Base-by-base conservation (phyloP, 306 rosid genomes). In the Rosa rugosa region DNA sequence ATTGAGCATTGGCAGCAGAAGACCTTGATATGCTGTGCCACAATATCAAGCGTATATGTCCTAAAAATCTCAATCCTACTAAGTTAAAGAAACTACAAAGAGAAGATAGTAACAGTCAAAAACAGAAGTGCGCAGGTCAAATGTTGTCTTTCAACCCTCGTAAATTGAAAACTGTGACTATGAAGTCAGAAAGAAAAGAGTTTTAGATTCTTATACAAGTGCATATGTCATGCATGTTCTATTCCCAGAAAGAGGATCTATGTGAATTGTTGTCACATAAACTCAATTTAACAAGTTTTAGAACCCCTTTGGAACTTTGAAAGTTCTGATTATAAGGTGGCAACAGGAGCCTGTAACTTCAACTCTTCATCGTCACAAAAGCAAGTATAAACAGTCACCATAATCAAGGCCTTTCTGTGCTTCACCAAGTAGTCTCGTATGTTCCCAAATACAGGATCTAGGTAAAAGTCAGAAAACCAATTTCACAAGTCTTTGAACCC, bases 401-500 rank as follows among this genome's bases (percentile, higher is more conserved):
- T 10, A 31, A 9, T 11, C 18, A 62, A 62, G 31, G 40, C 40
- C 40, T 67, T 38, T 8, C 27, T 25, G 11, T 66, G 47, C 71
- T 66, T 36, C 23, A 66, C 44, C 47, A 6, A 17, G 27, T 20
- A 67, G 38, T 62, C 6, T 27, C 16, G n/a, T 57, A 10, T 57
- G 31, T 57, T n/a, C 5, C 62, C 31, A 56, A 22, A 56, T n/a
- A 2, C 4, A 9, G 31, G 63, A 56, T 56, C 27, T 56, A 56
- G 31, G 63, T 56, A 56, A 56, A 56, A n/a, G 17, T 64, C 10
- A 13, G 69, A 5, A 31, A 64, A 27, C 11, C 42, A 34, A 65
- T 65, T 65, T 65, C n/a, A 65, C 70, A 65, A 34, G 41, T 65
- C 22, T 17, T 34, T 5, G 70, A 65, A 34, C 70, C 70, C 69